Conservation (phyloP, 768 basidiomycete genomes). For the Strobilomyces confusus region DNA sequence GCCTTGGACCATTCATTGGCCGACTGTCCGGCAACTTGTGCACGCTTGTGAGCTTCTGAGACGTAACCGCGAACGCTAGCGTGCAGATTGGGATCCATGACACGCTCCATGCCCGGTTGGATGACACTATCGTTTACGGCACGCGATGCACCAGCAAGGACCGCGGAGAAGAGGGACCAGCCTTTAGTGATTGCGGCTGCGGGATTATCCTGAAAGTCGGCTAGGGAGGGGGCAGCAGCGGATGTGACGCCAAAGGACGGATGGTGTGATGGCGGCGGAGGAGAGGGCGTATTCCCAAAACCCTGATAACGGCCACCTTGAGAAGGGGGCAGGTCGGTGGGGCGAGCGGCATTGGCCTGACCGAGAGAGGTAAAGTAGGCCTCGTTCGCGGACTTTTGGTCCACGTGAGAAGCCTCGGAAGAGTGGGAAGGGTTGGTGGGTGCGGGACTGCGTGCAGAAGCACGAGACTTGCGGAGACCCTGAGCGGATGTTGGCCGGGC, state of each 20-base stretch:
- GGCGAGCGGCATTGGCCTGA: constrained; percentile 70
- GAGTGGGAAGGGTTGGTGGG: constrained; percentile 29
- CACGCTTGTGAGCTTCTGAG: constrained; percentile 61
- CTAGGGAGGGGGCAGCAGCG: constrained; percentile 69
- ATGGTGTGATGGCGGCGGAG: constrained; percentile 51
- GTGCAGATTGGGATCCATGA: constrained; percentile 76
- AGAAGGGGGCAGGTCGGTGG: constrained; percentile 80
- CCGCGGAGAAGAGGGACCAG: constrained; percentile 92
- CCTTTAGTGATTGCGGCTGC: constrained; percentile 84
- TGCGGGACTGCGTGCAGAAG: constrained; percentile 53
- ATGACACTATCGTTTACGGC: constrained; percentile 84
- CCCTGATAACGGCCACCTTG: constrained; percentile 94
- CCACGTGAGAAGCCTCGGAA: constrained; percentile 30
- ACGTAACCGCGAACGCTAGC: constrained; percentile 71
- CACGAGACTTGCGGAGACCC: constrained; percentile 83
- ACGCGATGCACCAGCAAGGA: constrained; percentile 73
- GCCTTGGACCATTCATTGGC: constrained; percentile 77
- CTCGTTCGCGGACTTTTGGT: constrained; percentile 83
- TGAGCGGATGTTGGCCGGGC: constrained; percentile 70
- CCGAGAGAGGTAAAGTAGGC: constrained; percentile 83
- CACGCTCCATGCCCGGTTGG: constrained; percentile 82
- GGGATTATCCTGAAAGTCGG: constrained; percentile 85
- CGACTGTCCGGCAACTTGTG: constrained; percentile 54
- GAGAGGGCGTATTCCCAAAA: constrained; percentile 83
- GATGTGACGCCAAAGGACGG: constrained; percentile 75